Base-by-base conservation (phyloP, 305 asterid genomes). In the Coffea humblotiana region DNA sequence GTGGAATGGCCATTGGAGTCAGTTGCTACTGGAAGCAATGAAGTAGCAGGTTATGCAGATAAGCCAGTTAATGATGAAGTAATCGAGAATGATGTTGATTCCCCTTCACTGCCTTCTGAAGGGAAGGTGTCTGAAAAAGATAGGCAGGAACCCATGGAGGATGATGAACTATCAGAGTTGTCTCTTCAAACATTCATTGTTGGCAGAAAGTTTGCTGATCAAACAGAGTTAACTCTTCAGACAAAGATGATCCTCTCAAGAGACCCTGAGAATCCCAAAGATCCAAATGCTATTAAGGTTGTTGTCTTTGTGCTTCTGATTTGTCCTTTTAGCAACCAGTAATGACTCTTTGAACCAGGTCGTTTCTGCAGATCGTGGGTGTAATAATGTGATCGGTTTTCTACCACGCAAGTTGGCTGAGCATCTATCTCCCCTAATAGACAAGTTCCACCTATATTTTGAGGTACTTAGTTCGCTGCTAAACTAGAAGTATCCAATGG, bases 201-300 rank as follows among this genome's bases (percentile, higher is more conserved):
- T 84, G 99, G 97, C 27, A 92, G 96, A 78, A 95, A 88, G 86
- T 91, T 86, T 89, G 90, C 88, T 82, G 80, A 82, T 82, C 83
- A 81, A 65, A 83, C 81, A 77, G 89, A 86, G 77, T 79, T 93
- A 80, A 77, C 77, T 83, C 75, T 80, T 77, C 93, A 87, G 82
- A 84, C 87, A 74, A 88, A 87, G 86, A 76, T 95, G 74, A 74
- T 85, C 82, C 94, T 95, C 76, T 87, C 80, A 56, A 90, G 99
- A 87, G 99, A 92, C 79, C 96, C 90, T 37, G 84, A 83, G 78
- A 95, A 93, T 89, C 86, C 80, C 64, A 92, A 88, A 76, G 99
- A 95, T 88, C 85, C 85, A 82, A 92, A 92, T 78, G 98, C 98
- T 48, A 81, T 95, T 83, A 92, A 95, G 98, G 99, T 95, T 87